Evolutionary conservation across 2,329 filamentous ascomycete genomes (phyloP), one percentile per base, ranked within the genome.

Genomic region (Aspergillus brasiliensis): DNA sequence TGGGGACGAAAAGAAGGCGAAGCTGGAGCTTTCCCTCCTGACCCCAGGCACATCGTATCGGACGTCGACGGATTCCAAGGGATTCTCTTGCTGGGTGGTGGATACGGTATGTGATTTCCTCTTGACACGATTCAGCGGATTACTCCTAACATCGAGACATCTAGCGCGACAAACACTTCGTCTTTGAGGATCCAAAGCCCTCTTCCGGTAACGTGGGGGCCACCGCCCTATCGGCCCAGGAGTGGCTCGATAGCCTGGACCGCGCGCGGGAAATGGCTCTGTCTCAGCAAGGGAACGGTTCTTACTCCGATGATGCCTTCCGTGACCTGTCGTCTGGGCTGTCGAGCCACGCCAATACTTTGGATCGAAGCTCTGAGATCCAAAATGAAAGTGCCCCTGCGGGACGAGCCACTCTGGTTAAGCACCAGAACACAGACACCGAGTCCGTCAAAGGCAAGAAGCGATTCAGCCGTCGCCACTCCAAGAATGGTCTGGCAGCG

Each of bases 1-100:
- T 6, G 95, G 94, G 0, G 95, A 97, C 65, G 94, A 98, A 73
- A 99, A 99, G 80, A 93, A 95, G 75, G 86, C 92, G 21, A 99
- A 99, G 75, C 85, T 91, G 69, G 95, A 99, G 67, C 86, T 99
- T 37, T 91, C 91, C n/a, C 82, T 99, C 25, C 80, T 96, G 19
- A 83, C 84, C 2, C 81, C 89, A 2, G 92, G 91, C 56, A 91
- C 88, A 67, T 81, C 85, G 25, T 98, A 91, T 88, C 89, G 86
- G 73, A 92, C 84, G 55, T 91, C 91, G 67, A 85, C 88, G 48
- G 95, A 97, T 75, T 83, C 87, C n/a, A 97, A 96, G 76, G 93
- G 92, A 25, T 85, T 94, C 77, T 89, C 88, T 27, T 88, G 91
- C 60, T 98, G 92, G 91, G 89, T 89, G 76, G 89, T 98, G 55